phyloP scores from a whole-genome alignment of 2,329 filamentous ascomycete genomes.

The Alternaria longipes region DNA sequence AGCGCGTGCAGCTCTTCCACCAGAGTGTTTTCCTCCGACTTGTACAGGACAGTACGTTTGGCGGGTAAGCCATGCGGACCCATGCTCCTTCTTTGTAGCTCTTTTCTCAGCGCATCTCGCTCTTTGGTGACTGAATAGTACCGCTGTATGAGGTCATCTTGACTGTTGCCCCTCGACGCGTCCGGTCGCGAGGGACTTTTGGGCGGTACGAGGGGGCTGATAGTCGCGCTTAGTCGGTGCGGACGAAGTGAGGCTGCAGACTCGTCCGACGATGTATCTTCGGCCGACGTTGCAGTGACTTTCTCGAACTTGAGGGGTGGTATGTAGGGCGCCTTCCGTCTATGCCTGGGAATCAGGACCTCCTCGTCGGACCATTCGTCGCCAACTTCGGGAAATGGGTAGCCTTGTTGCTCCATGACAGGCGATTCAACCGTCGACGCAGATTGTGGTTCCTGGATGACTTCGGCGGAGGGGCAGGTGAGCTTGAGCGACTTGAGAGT shows the following conservation, averaged over 20 bases:
- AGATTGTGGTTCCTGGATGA: conserved; percentile 32
- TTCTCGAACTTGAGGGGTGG: conserved; percentile 38
- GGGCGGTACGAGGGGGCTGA: conserved; percentile 44
- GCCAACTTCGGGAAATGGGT: conserved; percentile 45
- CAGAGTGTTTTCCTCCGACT: conserved; percentile 48
- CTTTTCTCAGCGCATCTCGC: conserved; percentile 48
- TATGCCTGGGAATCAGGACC: conserved; percentile 45
- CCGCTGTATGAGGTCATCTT: conserved; percentile 50
- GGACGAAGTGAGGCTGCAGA: conserved; percentile 38
- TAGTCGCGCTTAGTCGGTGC: conserved; percentile 29
- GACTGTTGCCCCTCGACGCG: conserved; percentile 41
- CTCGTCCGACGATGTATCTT: conserved; percentile 37
- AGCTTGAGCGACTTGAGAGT: conserved; percentile 49
- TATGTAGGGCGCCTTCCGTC: conserved; percentile 40
- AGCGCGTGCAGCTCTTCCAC: conserved; percentile 48
- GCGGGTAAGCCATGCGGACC: conserved; percentile 41
- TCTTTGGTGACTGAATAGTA: conserved; percentile 52
- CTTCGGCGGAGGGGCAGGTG: conserved; percentile 50
- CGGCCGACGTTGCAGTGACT: conserved; percentile 29
- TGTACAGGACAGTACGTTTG: conserved; percentile 40
- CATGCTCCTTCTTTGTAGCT: conserved; percentile 48
- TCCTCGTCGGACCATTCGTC: conserved; percentile 52
- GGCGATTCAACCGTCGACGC: conserved; percentile 27
- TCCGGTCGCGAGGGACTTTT: conserved; percentile 49
- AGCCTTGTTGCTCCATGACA: conserved; percentile 28